Base-by-base conservation (phyloP, 2,329 filamentous ascomycete genomes). In the Microsporum ferrugineum region DNA sequence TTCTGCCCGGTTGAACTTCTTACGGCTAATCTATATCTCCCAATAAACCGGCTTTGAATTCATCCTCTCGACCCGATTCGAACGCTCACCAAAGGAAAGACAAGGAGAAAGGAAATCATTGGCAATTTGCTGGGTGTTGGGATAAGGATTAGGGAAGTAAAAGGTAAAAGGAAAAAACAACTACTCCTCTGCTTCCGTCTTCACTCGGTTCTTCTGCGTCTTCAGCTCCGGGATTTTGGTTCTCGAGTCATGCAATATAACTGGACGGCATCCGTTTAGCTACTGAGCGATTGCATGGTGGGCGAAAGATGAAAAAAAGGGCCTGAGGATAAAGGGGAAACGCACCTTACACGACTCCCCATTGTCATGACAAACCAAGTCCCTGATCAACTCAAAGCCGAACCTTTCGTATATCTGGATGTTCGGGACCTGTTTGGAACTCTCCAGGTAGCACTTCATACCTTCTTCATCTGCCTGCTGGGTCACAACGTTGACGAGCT, bases 361-460 rank as follows among this genome's bases (percentile, higher is more conserved):
- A 65, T 88, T 6, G 82, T 88, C 0, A 65, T 81, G 0, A 70
- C 68, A 6, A 80, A 82, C 6, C 89, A 81, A 66, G 64, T 80
- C 10, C 78, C 82, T 53, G 89, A 85, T 82, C 89, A 89, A 71
- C 71, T 85, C 39, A 74, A 89, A 90, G 3, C 86, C 87, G 78
- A 88, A 81, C 62, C 79, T 80, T 65, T 85, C 80, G 70, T 90
- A 90, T 27, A 90, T 89, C 36, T 79, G 77, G 69, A 87, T 80
- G 66, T 89, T 90, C 0, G 87, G 87, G 63, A 81, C 79, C 41
- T 82, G 82, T 60, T 84, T 82, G 63, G 83, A 86, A 36, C 85
- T 88, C 72, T 90, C 87, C 62, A 90, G 73, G 71, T 89, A 89
- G 67, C 86, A 89, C 60, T 76, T 79, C 67, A 82, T 79, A 0